Evolutionary conservation across 345 rosid species (phyloP).

Genomic region (Carallia brachiata): DNA sequence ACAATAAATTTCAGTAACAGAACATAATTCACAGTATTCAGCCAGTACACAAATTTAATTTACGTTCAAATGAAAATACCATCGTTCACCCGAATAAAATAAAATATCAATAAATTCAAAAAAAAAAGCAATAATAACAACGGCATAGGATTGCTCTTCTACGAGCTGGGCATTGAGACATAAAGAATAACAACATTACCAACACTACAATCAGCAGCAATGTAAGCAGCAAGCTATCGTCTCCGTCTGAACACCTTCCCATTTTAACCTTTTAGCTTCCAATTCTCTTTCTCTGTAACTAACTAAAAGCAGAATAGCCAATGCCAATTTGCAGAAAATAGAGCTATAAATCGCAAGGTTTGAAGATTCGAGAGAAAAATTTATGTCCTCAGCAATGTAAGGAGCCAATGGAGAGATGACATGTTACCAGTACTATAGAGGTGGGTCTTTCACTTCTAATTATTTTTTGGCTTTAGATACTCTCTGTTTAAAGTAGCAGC

Average conservation of each 20-base stretch:
- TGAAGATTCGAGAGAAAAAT: not conserved
- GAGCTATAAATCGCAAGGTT: not conserved
- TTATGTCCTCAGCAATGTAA: constrained; percentile 4
- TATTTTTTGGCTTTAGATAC: constrained; percentile 3
- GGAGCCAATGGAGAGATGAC: constrained; percentile 9
- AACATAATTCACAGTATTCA: too few species aligned
- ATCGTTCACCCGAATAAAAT: too few species aligned
- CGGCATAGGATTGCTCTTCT: constrained; percentile 30
- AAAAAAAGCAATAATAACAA: constrained; percentile 13
- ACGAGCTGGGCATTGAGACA: constrained; percentile 16
- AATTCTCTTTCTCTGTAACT: not conserved
- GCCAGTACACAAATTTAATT: too few species aligned
- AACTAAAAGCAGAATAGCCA: too few species aligned
- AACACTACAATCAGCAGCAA: constrained; percentile 28
- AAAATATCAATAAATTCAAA: too few species aligned
- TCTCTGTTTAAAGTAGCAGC: not conserved
- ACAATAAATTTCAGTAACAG: too few species aligned
- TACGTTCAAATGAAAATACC: too few species aligned
- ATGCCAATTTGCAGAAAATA: not conserved
- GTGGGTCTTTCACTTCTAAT: not conserved
- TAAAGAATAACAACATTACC: too few species aligned
- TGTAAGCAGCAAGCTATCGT: constrained; percentile 19
- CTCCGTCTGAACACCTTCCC: constrained; percentile 31
- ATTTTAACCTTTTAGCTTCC: constrained; percentile 15
- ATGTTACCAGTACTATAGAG: not conserved